A percentile compares a stretch with the other conserved stretches of the same genome.
Conservation (phyloP, 75 land plant species). For the Sequoia sempervirens region DNA sequence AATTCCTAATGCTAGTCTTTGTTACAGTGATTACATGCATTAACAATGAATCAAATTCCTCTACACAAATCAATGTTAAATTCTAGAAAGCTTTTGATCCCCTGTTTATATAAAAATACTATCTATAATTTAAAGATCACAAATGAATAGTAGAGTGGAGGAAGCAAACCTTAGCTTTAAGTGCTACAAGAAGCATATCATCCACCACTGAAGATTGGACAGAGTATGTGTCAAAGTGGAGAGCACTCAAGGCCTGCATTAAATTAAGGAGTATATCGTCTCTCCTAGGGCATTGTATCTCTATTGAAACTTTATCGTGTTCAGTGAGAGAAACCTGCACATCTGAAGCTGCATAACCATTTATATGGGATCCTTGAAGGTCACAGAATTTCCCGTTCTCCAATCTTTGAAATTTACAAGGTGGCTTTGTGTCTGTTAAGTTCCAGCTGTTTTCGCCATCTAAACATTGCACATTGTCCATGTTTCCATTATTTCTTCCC, state of each 20-base stretch:
- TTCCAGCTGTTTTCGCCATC: background rate
- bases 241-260: conserved; percentile 39
- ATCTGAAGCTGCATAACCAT: conserved; percentile 17
- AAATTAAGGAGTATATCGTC: conserved; percentile 52
- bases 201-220: conserved; percentile 49
- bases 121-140: background rate
- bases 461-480: background rate
- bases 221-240: conserved; percentile 46
- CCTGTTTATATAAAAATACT: background rate
- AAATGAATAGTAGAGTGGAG: background rate
- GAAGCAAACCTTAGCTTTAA: conserved; percentile 65
- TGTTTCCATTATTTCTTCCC: background rate
- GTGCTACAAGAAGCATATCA: conserved; percentile 32
- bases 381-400: conserved; percentile 8
- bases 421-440: background rate
- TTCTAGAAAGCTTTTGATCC: background rate
- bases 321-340: conserved; percentile 33
- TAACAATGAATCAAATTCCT: background rate
- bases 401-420: background rate
- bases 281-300: conserved; percentile 59
- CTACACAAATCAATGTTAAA: background rate
- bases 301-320: conserved; percentile 40
- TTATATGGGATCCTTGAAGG: conserved; percentile 5
- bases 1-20: background rate
- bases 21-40: background rate